Evolutionary conservation across 805 yeast genomes (phyloP).

Genomic region (Candida arabinofermentans): DNA sequence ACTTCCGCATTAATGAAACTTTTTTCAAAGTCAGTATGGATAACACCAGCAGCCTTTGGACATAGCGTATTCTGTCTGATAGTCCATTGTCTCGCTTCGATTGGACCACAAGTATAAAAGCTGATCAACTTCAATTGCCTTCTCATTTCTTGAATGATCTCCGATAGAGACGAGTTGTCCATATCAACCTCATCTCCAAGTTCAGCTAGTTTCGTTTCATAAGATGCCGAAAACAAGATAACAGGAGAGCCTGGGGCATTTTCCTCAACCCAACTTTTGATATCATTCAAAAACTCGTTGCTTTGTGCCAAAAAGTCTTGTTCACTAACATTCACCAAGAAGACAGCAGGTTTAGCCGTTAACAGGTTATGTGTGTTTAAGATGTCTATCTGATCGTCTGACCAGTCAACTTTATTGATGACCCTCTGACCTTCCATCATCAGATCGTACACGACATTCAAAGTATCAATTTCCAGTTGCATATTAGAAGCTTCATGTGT

Average conservation of each 20-base stretch:
- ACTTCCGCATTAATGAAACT: conserved; percentile 94
- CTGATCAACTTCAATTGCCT: conserved; percentile 80
- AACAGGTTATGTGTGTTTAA: conserved; percentile 83
- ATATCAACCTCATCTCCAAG: conserved; percentile 5
- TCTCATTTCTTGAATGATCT: conserved; percentile 84
- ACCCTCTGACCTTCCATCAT: conserved; percentile 85
- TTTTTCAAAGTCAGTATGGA: conserved; percentile 91
- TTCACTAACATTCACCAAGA: conserved; percentile 86
- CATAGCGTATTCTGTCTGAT: conserved; percentile 88
- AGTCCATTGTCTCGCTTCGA: conserved; percentile 98
- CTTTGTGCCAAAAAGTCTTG: conserved; percentile 81
- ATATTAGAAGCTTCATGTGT: conserved; percentile 52
- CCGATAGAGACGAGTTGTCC: conserved; percentile 77
- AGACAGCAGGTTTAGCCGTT: conserved; percentile 94
- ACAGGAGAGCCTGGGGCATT: conserved; percentile 70
- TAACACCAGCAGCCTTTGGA: conserved; percentile 99
- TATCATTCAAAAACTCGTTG: conserved; percentile 78
- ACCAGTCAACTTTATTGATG: conserved; percentile 77
- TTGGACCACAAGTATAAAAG: conserved; percentile 93
- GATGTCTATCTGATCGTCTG: conserved; percentile 83
- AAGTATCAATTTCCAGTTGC: conserved; percentile 80
- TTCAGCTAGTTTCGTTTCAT: conserved; percentile 25
- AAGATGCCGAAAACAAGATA: conserved; percentile 31
- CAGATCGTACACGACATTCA: conserved; percentile 68
- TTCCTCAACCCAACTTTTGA: conserved; percentile 87